Evolutionary conservation across 805 yeast genomes (phyloP), one percentile per base, ranked within the genome.

Genomic region (Candida ortonii): DNA sequence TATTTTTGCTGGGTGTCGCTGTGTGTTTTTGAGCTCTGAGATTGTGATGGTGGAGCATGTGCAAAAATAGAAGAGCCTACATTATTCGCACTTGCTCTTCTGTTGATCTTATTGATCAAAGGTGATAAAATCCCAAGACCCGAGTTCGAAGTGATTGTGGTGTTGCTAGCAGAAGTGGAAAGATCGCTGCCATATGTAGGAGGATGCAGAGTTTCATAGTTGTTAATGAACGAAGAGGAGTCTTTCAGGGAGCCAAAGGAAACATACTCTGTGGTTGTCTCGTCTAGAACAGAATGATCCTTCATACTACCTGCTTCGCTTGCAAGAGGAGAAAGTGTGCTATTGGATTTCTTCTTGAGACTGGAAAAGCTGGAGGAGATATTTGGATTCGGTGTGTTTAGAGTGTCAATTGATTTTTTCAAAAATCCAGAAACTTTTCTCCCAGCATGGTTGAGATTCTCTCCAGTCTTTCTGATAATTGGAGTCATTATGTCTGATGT

Each of bases 231-330:
- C 8, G 49, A 40, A 15, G 56, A 30, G 14, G 52, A 29, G 21
- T 52, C 61, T 16, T 50, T 52, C 6, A 69, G 57, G 0, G 70
- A 63, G 6, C 64, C 68, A 47, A 67, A 67, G 2, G 71, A 67
- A 10, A 65, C 52, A 39, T 67, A 67, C 24, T 58, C 61, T 2
- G 54, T 40, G 12, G 36, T 27, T 6, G 30, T 30, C 6, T 52
- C 55, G 14, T 44, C 50, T 3, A 28, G 43, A 8, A 17, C 16
- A 11, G 17, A 22, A 11, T 34, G 27, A 10, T 14, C 19, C n/a
- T n/a, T n/a, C 3, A 22, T 13, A 15, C 27, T 25, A 16, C 31
- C 33, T 6, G 26, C 5, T 12, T 30, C 29, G 16, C 29, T 38
- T 11, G 22, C 25, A 7, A 31, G 28, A 17, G 38, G 38, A 1